phyloP scores from a whole-genome alignment of 2,329 filamentous ascomycete genomes.

The Neoarthrinium moseri region DNA sequence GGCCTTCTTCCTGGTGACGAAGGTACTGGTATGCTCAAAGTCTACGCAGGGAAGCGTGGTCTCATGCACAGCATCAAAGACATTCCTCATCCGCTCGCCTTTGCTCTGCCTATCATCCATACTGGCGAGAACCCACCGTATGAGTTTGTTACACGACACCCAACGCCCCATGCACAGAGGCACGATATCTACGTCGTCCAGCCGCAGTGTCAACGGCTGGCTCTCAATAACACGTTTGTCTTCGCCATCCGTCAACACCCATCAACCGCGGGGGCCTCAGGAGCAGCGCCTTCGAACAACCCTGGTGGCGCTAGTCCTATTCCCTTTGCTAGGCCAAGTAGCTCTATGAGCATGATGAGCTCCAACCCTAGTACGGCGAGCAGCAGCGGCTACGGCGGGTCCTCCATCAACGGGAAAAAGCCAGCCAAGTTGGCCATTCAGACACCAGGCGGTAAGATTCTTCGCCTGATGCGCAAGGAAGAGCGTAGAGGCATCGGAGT shows the following conservation, averaged over 20 bases:
- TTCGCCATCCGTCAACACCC: slow-evolving; percentile 95
- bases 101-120: slow-evolving; percentile 87
- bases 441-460: slow-evolving; percentile 89
- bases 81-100: slow-evolving; percentile 87
- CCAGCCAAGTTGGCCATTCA: slow-evolving; percentile 96
- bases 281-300: slow-evolving; percentile 45
- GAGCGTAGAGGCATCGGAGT: slow-evolving; percentile 56
- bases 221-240: slow-evolving; percentile 95
- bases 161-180: slow-evolving; percentile 94
- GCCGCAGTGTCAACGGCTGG: slow-evolving; percentile 85
- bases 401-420: slow-evolving; percentile 59
- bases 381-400: slow-evolving; percentile 41
- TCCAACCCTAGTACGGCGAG: slow-evolving; percentile 57
- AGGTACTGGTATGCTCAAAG: slow-evolving; percentile 80
- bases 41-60: slow-evolving; percentile 92
- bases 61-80: slow-evolving; percentile 98
- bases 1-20: slow-evolving; percentile 89
- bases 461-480: slow-evolving; percentile 80
- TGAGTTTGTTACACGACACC: slow-evolving; percentile 89
- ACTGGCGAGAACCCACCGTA: slow-evolving; percentile 91
- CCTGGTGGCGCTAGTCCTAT: slow-evolving; percentile 53
- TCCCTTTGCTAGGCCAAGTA: slow-evolving; percentile 60
- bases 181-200: slow-evolving; percentile 97
- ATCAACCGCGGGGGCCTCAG: slow-evolving; percentile 40
- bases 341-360: slow-evolving; percentile 64